Conservation (phyloP, 2,329 filamentous ascomycete species). For the Fonsecaea pedrosoi region DNA sequence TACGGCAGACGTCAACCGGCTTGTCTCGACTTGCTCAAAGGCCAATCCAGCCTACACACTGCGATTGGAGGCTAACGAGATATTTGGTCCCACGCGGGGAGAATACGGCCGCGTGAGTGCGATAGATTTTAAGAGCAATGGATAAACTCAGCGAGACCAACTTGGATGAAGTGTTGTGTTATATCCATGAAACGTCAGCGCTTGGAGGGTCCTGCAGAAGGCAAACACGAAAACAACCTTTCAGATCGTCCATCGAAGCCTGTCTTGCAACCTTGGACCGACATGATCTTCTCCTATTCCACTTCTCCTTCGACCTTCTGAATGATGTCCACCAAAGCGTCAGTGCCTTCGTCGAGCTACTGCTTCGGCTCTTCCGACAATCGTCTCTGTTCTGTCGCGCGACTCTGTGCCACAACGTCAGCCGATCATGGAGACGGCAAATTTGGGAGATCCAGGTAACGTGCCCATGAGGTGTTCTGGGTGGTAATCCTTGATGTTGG, state of each 20-base stretch:
- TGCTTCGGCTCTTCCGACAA: slow-evolving; percentile 11
- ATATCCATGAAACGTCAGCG: no score
- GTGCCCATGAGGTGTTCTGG: neutral
- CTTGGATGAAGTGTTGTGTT: neutral
- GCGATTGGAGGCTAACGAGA: neutral
- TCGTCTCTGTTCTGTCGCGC: slow-evolving; percentile 3
- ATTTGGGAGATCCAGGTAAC: neutral
- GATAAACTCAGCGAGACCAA: neutral
- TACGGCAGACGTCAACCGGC: neutral
- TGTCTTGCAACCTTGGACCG: neutral
- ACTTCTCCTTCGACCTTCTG: neutral
- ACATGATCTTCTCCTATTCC: neutral
- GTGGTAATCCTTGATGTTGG: neutral
- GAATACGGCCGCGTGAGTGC: neutral
- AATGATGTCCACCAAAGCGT: slow-evolving; percentile 11
- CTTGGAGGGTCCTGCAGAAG: neutral
- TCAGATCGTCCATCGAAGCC: neutral
- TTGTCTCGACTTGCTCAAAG: neutral
- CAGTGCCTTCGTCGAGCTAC: slow-evolving; percentile 2
- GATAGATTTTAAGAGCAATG: neutral
- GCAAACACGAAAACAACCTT: neutral
- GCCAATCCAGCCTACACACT: neutral
- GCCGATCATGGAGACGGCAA: neutral
- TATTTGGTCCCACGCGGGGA: neutral
- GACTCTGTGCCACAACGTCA: neutral